Evolutionary conservation across 441 rosid species (phyloP).

Genomic region (Theobroma grandiflorum): DNA sequence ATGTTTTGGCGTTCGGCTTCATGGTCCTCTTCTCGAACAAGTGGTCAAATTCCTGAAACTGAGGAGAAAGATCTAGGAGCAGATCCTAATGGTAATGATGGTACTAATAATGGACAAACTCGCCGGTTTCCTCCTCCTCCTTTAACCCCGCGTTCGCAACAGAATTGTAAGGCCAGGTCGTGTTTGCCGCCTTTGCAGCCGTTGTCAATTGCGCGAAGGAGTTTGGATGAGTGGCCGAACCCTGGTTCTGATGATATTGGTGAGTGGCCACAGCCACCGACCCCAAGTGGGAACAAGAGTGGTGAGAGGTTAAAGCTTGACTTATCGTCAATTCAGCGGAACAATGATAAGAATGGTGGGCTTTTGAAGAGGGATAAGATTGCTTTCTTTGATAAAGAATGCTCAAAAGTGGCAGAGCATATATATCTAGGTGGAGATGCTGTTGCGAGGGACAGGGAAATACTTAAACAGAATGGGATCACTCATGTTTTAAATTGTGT

Average conservation of each 20-base stretch:
- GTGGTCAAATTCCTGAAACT: constrained; percentile 56
- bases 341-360: constrained; percentile 71
- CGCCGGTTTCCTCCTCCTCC: constrained; percentile 76
- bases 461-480: constrained; percentile 80
- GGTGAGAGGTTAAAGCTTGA: constrained; percentile 95
- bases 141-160: constrained; percentile 91
- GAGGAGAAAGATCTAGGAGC: constrained; percentile 54
- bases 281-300: constrained; percentile 80
- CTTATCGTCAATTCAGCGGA: constrained; percentile 78
- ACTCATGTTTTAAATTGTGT: constrained; percentile 94
- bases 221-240: constrained; percentile 96
- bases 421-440: constrained; percentile 97
- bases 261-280: constrained; percentile 93
- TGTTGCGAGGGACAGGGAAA: constrained; percentile 84
- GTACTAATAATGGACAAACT: constrained; percentile 47
- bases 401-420: constrained; percentile 95
- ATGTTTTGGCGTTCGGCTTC: constrained; percentile 97
- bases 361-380: constrained; percentile 85
- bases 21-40: constrained; percentile 94
- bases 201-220: constrained; percentile 83
- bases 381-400: constrained; percentile 93
- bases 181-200: constrained; percentile 97
- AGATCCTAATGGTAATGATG: constrained; percentile 54
- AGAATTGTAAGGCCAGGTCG: constrained; percentile 80
- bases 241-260: constrained; percentile 96